Percentiles rank a stretch among this genome's conserved stretches.
Conservation (phyloP, 345 rosid species). For the Syzygium aromaticum region DNA sequence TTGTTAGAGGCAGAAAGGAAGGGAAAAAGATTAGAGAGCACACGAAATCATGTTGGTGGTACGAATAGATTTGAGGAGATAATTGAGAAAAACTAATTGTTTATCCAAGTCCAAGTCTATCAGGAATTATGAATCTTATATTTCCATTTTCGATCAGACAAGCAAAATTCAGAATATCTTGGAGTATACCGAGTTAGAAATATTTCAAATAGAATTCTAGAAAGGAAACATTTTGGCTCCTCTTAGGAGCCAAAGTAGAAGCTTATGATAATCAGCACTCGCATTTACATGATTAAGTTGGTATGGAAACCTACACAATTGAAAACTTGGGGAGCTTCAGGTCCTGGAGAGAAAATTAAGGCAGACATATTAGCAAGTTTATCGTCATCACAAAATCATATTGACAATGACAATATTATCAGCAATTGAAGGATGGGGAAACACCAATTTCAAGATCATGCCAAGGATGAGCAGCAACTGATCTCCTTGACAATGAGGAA, state of each 20-base stretch:
- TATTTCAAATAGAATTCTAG: background rate
- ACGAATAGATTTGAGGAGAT: background rate
- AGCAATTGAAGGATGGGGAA: background rate
- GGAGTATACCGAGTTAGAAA: background rate
- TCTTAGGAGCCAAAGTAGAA: background rate
- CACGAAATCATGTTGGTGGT: background rate
- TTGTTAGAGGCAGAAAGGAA: background rate
- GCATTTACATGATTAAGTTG: background rate
- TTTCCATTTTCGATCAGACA: background rate
- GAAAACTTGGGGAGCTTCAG: conserved; percentile 71
- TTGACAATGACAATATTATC: background rate
- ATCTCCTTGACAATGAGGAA: conserved; percentile 83
- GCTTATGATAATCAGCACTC: background rate
- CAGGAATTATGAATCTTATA: background rate
- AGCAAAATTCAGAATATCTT: background rate
- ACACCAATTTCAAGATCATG: conserved; percentile 98
- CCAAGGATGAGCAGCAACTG: conserved; percentile 99
- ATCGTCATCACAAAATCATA: background rate
- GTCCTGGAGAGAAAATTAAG: conserved; percentile 43
- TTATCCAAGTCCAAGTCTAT: background rate
- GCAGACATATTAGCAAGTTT: background rate
- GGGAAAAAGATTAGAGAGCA: background rate
- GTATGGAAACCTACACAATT: conserved; percentile 41
- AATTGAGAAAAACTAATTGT: background rate
- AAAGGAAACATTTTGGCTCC: background rate